Percentiles rank a stretch among this genome's conserved stretches.
Evolutionary conservation across 75 land plant genomes (phyloP).

Genomic region (Azolla pinnata): DNA sequence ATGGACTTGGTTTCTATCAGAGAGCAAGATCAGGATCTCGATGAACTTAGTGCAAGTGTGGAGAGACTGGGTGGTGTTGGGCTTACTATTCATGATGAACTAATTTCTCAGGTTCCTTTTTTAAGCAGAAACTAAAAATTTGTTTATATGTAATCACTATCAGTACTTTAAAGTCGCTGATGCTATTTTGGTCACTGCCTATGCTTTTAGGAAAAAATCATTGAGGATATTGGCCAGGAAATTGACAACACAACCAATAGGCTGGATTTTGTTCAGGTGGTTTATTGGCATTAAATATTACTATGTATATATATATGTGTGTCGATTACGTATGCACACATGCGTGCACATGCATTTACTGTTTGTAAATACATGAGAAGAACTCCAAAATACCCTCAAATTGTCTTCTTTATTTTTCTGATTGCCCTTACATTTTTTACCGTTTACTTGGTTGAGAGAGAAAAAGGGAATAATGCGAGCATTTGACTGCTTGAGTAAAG

Average conservation of each 20-base stretch:
- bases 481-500: no score
- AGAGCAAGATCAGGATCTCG: conserved; percentile 90
- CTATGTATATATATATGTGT: no score
- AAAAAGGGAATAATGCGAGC: no score
- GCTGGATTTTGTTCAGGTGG: conserved; percentile 97
- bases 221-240: conserved; percentile 65
- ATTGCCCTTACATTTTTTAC: no score
- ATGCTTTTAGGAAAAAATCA: conserved; percentile 52
- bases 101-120: conserved; percentile 58
- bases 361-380: not conserved
- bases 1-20: no score
- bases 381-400: not conserved
- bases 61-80: conserved; percentile 85
- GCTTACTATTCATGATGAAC: conserved; percentile 88
- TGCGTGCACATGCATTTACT: not conserved
- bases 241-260: conserved; percentile 86
- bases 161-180: not conserved
- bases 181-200: no score
- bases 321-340: not conserved
- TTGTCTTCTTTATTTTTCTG: not conserved
- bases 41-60: conserved; percentile 89
- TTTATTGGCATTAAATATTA: no score
- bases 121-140: no score
- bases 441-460: not conserved
- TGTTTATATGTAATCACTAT: not conserved